Conservation (phyloP, 768 basidiomycete species). For the Calocybe gangraenosa region DNA sequence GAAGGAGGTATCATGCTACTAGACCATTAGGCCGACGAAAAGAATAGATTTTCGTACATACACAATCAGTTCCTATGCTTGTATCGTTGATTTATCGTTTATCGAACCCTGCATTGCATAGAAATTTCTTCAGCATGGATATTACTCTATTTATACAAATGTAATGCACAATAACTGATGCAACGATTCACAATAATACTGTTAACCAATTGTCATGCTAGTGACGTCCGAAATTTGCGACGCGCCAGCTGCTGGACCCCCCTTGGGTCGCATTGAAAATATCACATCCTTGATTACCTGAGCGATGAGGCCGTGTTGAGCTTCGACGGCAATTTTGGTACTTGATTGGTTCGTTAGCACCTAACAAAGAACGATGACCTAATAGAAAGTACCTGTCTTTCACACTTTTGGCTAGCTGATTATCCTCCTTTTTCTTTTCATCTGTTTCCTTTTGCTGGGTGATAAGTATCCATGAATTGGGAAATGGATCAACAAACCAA, state of each 20-base stretch:
- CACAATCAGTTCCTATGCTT: no score
- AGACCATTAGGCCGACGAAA: conserved; percentile 20
- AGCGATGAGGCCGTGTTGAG: conserved; percentile 89
- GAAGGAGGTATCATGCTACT: conserved; percentile 28
- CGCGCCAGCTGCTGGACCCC: conserved; percentile 11
- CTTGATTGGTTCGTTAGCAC: conserved; percentile 36
- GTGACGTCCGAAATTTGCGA: conserved; percentile 34
- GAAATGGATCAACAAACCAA: neutral
- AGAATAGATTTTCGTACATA: no score
- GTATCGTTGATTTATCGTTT: no score
- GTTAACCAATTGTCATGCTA: conserved; percentile 46
- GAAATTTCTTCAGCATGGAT: no score
- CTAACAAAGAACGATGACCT: no score
- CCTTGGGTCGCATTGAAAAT: conserved; percentile 61
- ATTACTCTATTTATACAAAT: no score
- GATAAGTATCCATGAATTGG: neutral
- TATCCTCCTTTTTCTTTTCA: conserved; percentile 86
- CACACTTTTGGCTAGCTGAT: conserved; percentile 82
- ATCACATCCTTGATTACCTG: conserved; percentile 93
- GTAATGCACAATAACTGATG: no score
- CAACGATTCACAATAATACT: no score
- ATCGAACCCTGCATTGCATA: no score
- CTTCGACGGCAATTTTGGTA: conserved; percentile 84
- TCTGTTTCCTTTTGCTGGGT: conserved; percentile 48
- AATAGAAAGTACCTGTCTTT: conserved; percentile 68